Base-by-base conservation (phyloP, 1,139 yeast species). In the Saccharomyces hybrid region DNA sequence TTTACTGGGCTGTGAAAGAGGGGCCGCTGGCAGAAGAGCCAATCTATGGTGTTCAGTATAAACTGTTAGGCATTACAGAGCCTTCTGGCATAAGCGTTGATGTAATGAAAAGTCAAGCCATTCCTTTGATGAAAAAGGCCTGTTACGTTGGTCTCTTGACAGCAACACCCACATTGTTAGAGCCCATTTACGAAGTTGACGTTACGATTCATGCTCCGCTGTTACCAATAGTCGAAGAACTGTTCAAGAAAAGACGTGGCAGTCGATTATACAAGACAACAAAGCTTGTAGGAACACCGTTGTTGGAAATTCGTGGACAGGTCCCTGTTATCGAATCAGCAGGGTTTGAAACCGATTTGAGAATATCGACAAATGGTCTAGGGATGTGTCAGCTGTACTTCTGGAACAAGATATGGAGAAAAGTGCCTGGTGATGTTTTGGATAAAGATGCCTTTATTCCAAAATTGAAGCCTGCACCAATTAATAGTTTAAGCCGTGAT, bases 11-110 rank as follows among this genome's bases (percentile, higher is more conserved):
- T 8, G 77, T 81, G 0, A 76, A 82, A 55, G 97, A 89, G 63
- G 99, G 99, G 0, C 99, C 99, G 0, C 73, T 95, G 28, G 84
- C 96, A 59, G 96, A 87, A 57, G 97, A 90, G 66, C 86, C 88
- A 0, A 77, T 95, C 2, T 74, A 88, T 55, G 80, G 83, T 55
- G 82, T 86, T 4, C 83, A 81, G 60, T 89, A 93, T 71, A 82
- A 82, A 56, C 78, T 95, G 42, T 75, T 89, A 51, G 65, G 86
- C 2, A 77, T 85, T 11, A n/a, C 28, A 9, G 31, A 14, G n/a
- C 19, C 47, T 7, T 73, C 75, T 0, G 78, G 79, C 21, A 62
- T 77, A 2, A 78, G 78, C 50, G 71, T 83, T 50, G 79, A 83
- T 44, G 28, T 38, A 8, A 80, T 83, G 24, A 60, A 56, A 11